Conservation (phyloP, 2,329 filamentous ascomycete genomes). For the Pseudocercospora fuligena region DNA sequence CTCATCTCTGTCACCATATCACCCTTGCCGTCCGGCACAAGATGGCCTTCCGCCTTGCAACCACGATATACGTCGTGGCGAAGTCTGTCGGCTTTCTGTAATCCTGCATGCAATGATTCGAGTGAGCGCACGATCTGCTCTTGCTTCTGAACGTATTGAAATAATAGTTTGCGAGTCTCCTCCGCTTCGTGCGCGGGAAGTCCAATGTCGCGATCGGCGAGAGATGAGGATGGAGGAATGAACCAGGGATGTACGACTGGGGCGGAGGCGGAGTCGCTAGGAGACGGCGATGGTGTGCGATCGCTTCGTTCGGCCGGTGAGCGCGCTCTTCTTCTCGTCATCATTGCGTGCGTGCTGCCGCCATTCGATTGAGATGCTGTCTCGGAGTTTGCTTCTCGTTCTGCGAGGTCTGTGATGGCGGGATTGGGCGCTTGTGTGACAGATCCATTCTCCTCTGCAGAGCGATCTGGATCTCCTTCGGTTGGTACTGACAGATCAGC, state of each 20-base stretch:
- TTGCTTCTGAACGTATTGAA: constrained; percentile 82
- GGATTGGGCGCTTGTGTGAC: constrained; percentile 24
- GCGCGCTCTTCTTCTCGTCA: constrained; percentile 59
- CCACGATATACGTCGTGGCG: constrained; percentile 73
- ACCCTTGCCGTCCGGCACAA: constrained; percentile 49
- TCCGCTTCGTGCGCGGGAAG: constrained; percentile 76
- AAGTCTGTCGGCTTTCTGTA: constrained; percentile 74
- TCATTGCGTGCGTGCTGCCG: constrained; percentile 58
- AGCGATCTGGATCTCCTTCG: background rate
- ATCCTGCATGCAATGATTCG: constrained; percentile 69
- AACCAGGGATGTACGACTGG: constrained; percentile 77
- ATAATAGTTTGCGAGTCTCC: constrained; percentile 73
- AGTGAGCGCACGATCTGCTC: constrained; percentile 79
- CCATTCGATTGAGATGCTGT: constrained; percentile 50
- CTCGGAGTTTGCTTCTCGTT: constrained; percentile 38
- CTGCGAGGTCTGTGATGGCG: constrained; percentile 24
- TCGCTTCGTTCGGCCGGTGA: constrained; percentile 41
- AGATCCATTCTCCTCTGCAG: constrained; percentile 14
- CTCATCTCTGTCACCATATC: constrained; percentile 66
- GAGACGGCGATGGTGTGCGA: constrained; percentile 45
- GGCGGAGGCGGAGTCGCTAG: constrained; percentile 48
- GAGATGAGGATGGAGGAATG: constrained; percentile 64
- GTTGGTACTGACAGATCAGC: background rate
- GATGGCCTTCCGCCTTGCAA: constrained; percentile 78
- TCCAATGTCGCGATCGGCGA: constrained; percentile 71